Evolutionary conservation across 1,284 basidiomycete species (phyloP).

Genomic region (Chalciporus sp.): DNA sequence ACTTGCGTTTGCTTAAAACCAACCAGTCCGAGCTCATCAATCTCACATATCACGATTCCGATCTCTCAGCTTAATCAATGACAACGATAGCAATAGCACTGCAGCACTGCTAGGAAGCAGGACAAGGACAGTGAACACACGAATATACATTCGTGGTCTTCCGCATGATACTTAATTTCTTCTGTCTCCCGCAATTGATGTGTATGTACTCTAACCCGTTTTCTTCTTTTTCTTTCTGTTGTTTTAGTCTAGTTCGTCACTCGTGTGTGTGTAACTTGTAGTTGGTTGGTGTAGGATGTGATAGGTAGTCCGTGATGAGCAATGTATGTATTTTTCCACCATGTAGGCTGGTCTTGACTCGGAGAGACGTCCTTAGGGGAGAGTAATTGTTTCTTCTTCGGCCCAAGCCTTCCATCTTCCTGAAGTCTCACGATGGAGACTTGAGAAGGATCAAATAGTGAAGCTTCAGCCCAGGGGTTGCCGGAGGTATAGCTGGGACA

Average conservation of each 20-base stretch:
- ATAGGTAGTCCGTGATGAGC: not conserved
- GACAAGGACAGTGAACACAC: not conserved
- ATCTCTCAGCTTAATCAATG: not conserved
- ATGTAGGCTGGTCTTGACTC: too few relatives aligned
- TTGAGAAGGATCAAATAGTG: too few relatives aligned
- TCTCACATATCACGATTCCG: not conserved
- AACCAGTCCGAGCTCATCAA: not conserved
- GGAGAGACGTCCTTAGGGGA: too few relatives aligned
- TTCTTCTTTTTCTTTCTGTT: not conserved
- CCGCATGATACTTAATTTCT: too few relatives aligned
- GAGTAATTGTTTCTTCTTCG: too few relatives aligned
- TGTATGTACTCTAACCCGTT: not conserved
- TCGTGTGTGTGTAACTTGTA: not conserved
- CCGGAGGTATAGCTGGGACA: too few relatives aligned
- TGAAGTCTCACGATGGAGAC: too few relatives aligned
- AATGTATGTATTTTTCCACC: constrained; percentile 11
- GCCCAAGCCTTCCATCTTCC: too few relatives aligned
- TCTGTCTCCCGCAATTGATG: not conserved
- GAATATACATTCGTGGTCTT: not conserved
- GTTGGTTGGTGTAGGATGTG: constrained; percentile 12
- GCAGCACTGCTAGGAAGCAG: not conserved
- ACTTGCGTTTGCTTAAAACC: constrained; percentile 56
- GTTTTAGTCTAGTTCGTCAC: not conserved
- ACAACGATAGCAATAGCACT: not conserved
- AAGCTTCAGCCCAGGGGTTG: too few relatives aligned